These are phyloP conservation scores for Pterulicium gracile DNA, from an alignment of 1,284 basidiomycete genomes.

Conservation along the genomic window DNA sequence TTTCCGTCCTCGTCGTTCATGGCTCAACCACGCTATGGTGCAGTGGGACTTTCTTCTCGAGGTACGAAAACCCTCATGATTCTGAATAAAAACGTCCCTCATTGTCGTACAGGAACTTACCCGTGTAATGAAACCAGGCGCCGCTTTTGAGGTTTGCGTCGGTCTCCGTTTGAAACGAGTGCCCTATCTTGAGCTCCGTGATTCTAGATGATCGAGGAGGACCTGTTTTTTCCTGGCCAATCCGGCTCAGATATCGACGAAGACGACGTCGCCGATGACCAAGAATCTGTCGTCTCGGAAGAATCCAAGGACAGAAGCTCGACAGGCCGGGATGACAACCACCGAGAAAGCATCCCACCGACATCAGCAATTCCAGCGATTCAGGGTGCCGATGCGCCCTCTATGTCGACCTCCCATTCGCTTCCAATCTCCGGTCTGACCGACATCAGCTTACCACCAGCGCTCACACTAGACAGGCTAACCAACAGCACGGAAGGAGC, in stretches of 20 bases:
- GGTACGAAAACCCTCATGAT: no score
- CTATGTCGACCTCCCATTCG: no score
- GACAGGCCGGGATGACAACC: no score
- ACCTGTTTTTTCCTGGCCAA: constrained; percentile 56
- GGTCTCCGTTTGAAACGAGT: not conserved
- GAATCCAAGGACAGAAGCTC: no score
- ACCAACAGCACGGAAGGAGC: no score
- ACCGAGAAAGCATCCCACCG: no score
- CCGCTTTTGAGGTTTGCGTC: constrained; percentile 43
- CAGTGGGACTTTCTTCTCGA: constrained; percentile 44
- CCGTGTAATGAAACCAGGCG: constrained; percentile 60
- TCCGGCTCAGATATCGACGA: constrained; percentile 16
- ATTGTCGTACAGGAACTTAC: constrained; percentile 53
- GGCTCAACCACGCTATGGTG: constrained; percentile 5
- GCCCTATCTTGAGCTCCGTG: not conserved
- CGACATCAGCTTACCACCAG: no score
- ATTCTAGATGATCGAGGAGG: constrained; percentile 56
- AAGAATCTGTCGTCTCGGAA: constrained; percentile 2
- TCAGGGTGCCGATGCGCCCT: no score
- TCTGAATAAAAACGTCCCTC: no score
- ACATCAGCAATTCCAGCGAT: no score
- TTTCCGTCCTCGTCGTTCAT: constrained; percentile 5
- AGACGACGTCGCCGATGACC: constrained; percentile 10
- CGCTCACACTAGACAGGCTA: no score
- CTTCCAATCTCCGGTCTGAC: no score